phyloP scores from a whole-genome alignment of 1,284 basidiomycete genomes.

The Cryptococcus sp. region DNA sequence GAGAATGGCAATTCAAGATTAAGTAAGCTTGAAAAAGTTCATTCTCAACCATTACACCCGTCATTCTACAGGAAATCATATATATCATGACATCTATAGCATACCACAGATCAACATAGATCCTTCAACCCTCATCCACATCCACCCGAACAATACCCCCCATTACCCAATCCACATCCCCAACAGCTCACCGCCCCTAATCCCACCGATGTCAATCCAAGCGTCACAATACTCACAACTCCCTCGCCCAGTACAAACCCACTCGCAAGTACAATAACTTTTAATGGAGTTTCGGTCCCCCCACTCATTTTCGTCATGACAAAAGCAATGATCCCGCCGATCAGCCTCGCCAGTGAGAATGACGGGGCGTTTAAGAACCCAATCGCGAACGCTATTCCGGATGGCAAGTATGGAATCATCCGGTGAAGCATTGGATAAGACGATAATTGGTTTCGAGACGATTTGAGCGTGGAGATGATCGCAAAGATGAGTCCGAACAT shows the following conservation, averaged over 20 bases:
- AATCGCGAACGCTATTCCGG: slow-evolving; percentile 75
- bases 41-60: no score
- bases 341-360: slow-evolving; percentile 83
- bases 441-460: slow-evolving; percentile 50
- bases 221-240: slow-evolving; percentile 74
- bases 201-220: slow-evolving; percentile 69
- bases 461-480: slow-evolving; percentile 63
- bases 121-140: background rate
- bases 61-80: no score
- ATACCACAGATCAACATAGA: no score
- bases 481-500: slow-evolving; percentile 68
- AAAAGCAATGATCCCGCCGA: slow-evolving; percentile 80
- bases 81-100: no score
- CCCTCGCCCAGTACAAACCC: slow-evolving; percentile 94
- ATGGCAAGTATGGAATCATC: slow-evolving; percentile 67
- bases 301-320: slow-evolving; percentile 53
- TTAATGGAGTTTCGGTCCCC: slow-evolving; percentile 57
- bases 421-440: slow-evolving; percentile 45
- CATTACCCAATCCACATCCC: slow-evolving; percentile 66
- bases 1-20: no score
- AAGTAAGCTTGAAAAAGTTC: no score
- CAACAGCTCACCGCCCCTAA: slow-evolving; percentile 72
- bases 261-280: slow-evolving; percentile 79
- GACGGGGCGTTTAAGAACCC: slow-evolving; percentile 90
- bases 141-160: slow-evolving; percentile 47